Conservation (phyloP, 768 basidiomycete genomes). For the Asterophora parasitica region DNA sequence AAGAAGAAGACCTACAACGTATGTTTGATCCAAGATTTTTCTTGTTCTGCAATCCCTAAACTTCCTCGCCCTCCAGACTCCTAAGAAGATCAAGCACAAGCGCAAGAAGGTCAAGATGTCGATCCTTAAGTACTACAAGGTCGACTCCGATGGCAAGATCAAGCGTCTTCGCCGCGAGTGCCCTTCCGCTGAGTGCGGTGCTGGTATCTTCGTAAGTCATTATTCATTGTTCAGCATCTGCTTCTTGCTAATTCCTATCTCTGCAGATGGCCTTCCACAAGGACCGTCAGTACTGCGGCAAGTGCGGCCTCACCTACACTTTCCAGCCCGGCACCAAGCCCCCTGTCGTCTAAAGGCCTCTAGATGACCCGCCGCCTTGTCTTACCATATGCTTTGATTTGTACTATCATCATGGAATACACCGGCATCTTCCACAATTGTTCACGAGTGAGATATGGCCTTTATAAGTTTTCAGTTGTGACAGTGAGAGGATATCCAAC, state of each 20-base stretch:
- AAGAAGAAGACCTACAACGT: slow-evolving; percentile 99
- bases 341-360: slow-evolving; percentile 49
- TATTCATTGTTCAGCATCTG: not conserved
- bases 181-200: slow-evolving; percentile 77
- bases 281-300: slow-evolving; percentile 97
- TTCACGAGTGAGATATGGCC: too few species aligned
- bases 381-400: slow-evolving; percentile 1
- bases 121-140: slow-evolving; percentile 99
- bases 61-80: slow-evolving; percentile 51
- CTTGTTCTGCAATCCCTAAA: not conserved
- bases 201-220: slow-evolving; percentile 75
- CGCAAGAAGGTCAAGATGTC: slow-evolving; percentile 99
- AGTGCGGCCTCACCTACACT: slow-evolving; percentile 85
- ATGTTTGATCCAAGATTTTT: slow-evolving; percentile 21
- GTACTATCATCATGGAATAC: not conserved
- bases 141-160: slow-evolving; percentile 99
- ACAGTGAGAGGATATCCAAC: too few species aligned
- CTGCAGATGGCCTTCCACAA: slow-evolving; percentile 96
- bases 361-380: not conserved
- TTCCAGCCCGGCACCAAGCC: slow-evolving; percentile 80
- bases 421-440: not conserved
- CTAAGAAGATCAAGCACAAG: slow-evolving; percentile 99
- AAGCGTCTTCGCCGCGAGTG: slow-evolving; percentile 98
- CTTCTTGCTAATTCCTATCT: slow-evolving; percentile 16
- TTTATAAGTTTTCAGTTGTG: too few species aligned